Evolutionary conservation across 805 yeast genomes (phyloP).

Genomic region (Candida alai): DNA sequence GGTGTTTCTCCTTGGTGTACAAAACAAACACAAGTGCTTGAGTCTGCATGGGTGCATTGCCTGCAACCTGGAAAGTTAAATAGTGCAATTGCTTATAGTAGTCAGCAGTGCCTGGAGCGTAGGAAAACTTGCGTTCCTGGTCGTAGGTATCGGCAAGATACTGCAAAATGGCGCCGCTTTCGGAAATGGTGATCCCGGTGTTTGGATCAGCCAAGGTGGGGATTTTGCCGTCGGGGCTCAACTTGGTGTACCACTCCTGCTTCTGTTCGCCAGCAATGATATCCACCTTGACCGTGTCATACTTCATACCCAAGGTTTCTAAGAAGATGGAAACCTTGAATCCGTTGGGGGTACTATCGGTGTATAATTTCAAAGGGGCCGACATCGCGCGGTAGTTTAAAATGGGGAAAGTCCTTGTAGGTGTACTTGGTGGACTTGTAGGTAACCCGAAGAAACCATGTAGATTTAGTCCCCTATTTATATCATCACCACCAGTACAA

Average conservation of each 20-base stretch:
- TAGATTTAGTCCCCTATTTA: no score
- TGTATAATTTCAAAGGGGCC: constrained; percentile 16
- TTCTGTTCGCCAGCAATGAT: constrained; percentile 45
- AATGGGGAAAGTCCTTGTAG: no score
- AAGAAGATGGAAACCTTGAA: constrained; percentile 37
- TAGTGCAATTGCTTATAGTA: constrained; percentile 55
- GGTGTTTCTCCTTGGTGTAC: constrained; percentile 48
- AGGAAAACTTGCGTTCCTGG: constrained; percentile 45
- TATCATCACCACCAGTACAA: no score
- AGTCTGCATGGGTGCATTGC: constrained; percentile 56
- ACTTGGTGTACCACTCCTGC: constrained; percentile 51
- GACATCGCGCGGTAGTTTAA: no score
- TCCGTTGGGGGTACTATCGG: constrained; percentile 42
- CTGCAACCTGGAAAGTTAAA: constrained; percentile 53
- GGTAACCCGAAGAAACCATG: no score
- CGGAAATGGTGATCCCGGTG: constrained; percentile 48
- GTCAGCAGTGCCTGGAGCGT: constrained; percentile 28
- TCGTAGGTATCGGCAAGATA: constrained; percentile 62
- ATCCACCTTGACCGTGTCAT: constrained; percentile 40
- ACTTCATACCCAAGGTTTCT: constrained; percentile 41
- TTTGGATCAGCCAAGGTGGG: constrained; percentile 47
- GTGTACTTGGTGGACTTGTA: no score
- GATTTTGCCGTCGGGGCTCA: constrained; percentile 62
- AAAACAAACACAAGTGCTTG: constrained; percentile 48
- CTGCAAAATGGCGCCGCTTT: constrained; percentile 58